These are phyloP conservation scores for Diaporthe nobilis DNA, from an alignment of 2,329 filamentous ascomycete genomes.

Conservation along the genomic window DNA sequence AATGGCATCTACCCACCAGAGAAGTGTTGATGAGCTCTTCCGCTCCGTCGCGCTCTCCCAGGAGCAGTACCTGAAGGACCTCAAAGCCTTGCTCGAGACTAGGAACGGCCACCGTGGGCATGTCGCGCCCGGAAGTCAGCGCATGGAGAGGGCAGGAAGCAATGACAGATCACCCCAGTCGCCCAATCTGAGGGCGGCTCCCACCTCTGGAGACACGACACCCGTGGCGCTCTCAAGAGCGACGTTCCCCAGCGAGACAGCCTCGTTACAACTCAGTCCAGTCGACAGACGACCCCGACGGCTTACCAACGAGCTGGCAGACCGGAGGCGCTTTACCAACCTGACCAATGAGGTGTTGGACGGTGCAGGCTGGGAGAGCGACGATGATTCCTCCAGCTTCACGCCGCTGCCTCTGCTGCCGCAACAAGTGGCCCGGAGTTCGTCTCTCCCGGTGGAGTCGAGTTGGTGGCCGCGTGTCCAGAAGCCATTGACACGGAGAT, in stretches of 20 bases:
- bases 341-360: constrained; percentile 29
- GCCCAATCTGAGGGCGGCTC: not conserved
- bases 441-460: constrained; percentile 3
- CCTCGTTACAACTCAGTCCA: constrained; percentile 15
- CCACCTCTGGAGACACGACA: constrained; percentile 1
- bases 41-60: constrained; percentile 30
- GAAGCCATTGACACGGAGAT: constrained; percentile 18
- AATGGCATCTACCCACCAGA: constrained; percentile 30
- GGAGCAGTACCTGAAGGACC: constrained; percentile 35
- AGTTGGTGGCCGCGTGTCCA: constrained; percentile 30
- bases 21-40: constrained; percentile 33
- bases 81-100: constrained; percentile 23
- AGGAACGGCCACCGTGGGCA: not conserved
- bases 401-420: constrained; percentile 38
- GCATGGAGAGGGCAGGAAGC: constrained; percentile 34
- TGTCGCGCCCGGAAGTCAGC: not conserved
- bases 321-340: constrained; percentile 10
- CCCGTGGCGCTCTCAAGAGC: constrained; percentile 15
- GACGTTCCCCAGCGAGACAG: constrained; percentile 15
- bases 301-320: constrained; percentile 36
- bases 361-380: constrained; percentile 10
- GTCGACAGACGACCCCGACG: constrained; percentile 21
- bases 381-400: constrained; percentile 23
- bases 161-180: constrained; percentile 32
- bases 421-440: not conserved